Base-by-base conservation (phyloP, 805 yeast species). In the Candida glaebosa region DNA sequence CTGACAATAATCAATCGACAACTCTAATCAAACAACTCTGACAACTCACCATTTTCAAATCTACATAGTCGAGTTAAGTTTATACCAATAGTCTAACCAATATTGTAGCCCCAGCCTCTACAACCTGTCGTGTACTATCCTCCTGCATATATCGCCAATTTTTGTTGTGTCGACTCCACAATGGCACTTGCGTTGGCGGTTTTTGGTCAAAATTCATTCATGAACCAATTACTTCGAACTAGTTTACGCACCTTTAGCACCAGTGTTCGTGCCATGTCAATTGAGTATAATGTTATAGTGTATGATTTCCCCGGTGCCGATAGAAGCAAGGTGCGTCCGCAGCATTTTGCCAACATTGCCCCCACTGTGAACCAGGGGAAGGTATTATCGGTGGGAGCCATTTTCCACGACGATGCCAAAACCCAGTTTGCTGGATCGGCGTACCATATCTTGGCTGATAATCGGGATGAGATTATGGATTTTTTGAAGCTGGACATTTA, bases 251-350 rank as follows among this genome's bases (percentile, higher is more conserved):
- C 18, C 12, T 24, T 35, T 25, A 6, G 15, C 31, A 5, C 5
- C 12, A 35, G 31, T 22, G 7, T 24, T 5, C 8, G 30, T 7
- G 25, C 9, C 15, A 55, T 54, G 59, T 47, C 60, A 40, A 53
- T 66, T 65, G 87, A 83, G 58, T 83, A 82, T 76, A 68, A 79
- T 57, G 91, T 81, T 12, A 69, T 83, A 54, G 76, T 84, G 26
- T 81, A 69, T 59, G 95, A 86, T 58, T 78, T 76, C 54, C 86
- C 87, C 37, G 79, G 77, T 31, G 61, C 76, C 39, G 83, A 79
- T 59, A 73, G 89, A 58, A 47, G 75, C 3, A 51, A 59, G 12
- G 66, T 67, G 33, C 75, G 87, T 60, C 67, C 76, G 3, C 65
- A 66, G 30, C 90, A 83, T 56, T 48, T 59, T 20, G 50, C 48